phyloP scores from a whole-genome alignment of 768 basidiomycete genomes.

The Lenzites betulinus region DNA sequence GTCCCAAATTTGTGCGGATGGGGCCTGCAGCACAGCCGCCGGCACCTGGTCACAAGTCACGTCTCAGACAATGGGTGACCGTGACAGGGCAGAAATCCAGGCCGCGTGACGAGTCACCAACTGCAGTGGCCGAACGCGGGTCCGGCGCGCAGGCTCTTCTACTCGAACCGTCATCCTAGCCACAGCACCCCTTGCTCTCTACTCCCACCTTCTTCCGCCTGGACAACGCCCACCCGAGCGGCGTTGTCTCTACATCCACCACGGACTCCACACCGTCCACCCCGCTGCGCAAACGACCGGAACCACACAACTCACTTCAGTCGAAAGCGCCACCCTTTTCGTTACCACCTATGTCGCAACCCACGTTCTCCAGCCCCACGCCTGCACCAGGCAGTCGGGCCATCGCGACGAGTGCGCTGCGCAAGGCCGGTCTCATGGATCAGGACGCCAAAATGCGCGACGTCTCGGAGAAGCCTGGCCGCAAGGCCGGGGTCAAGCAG shows the following conservation, averaged over 20 bases:
- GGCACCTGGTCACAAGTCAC: constrained; percentile 14
- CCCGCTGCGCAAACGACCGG: constrained; percentile 13
- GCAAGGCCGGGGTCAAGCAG: constrained; percentile 65
- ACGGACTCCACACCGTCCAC: constrained; percentile 13
- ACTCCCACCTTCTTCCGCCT: neutral
- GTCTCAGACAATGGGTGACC: neutral
- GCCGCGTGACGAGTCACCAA: neutral
- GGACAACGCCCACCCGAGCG: constrained; percentile 1
- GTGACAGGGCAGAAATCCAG: constrained; percentile 1
- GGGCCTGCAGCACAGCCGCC: constrained; percentile 24
- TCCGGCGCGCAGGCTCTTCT: constrained; percentile 8
- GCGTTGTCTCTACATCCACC: constrained; percentile 1
- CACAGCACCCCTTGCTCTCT: constrained; percentile 6
- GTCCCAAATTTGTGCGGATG: constrained; percentile 22
- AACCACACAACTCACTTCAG: constrained; percentile 8
- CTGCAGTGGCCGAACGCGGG: constrained; percentile 1
- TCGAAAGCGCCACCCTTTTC: constrained; percentile 13
- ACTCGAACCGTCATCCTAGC: constrained; percentile 22
- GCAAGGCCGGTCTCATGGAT: constrained; percentile 76
- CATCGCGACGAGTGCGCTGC: constrained; percentile 62
- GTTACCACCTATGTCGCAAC: constrained; percentile 21
- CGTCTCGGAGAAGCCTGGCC: constrained; percentile 63
- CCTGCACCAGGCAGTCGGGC: constrained; percentile 58
- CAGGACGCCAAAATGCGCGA: constrained; percentile 76
- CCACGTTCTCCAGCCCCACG: constrained; percentile 64